Evolutionary conservation across 2,329 filamentous ascomycete genomes (phyloP).

Genomic region (Ascomycota sp.): DNA sequence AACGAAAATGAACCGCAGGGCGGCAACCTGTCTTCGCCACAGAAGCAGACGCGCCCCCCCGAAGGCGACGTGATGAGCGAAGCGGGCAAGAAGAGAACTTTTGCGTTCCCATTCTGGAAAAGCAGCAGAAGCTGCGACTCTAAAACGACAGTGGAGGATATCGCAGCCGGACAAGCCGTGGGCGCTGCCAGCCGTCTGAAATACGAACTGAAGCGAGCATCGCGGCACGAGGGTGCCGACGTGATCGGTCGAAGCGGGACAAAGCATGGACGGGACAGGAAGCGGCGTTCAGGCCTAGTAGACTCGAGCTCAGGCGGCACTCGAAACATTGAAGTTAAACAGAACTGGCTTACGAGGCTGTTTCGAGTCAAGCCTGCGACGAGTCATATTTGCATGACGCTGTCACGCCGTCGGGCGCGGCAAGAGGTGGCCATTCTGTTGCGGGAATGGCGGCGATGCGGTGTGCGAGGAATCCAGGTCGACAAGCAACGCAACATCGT

Average conservation of each 20-base stretch:
- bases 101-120: slow-evolving; percentile 34
- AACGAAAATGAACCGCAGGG: not conserved
- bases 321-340: slow-evolving; percentile 41
- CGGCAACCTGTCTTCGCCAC: slow-evolving; percentile 1
- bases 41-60: slow-evolving; percentile 3
- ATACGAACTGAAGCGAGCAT: not conserved
- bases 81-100: slow-evolving; percentile 26
- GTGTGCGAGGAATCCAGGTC: slow-evolving; percentile 56
- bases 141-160: slow-evolving; percentile 23
- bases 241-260: not conserved
- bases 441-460: slow-evolving; percentile 58
- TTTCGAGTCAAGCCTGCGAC: slow-evolving; percentile 73
- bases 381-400: slow-evolving; percentile 50
- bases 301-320: slow-evolving; percentile 16
- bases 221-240: not conserved
- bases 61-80: slow-evolving; percentile 6
- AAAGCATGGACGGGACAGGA: slow-evolving; percentile 1
- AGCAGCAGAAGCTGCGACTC: slow-evolving; percentile 20
- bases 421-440: slow-evolving; percentile 57
- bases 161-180: not conserved
- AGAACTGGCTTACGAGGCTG: slow-evolving; percentile 75
- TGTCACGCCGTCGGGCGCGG: slow-evolving; percentile 45
- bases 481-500: slow-evolving; percentile 63
- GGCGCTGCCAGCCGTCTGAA: not conserved
- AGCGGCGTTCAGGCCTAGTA: slow-evolving; percentile 9